These are phyloP conservation scores for Crucibulum laeve DNA, from an alignment of 768 basidiomycete species.

Conservation along the genomic window DNA sequence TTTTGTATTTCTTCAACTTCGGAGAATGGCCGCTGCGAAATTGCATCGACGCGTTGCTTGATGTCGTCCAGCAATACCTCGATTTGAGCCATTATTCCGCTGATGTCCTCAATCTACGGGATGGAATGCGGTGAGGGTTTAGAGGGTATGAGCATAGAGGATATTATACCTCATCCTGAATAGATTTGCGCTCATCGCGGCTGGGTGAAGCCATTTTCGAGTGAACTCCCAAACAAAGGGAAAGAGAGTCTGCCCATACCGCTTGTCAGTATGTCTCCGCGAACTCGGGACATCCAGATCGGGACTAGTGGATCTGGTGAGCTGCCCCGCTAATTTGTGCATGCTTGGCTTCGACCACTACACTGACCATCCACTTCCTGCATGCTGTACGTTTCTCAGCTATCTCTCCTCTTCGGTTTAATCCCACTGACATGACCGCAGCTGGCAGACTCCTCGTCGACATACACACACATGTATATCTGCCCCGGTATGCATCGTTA, in stretches of 20 bases:
- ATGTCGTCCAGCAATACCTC: neutral
- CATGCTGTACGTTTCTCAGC: too few species aligned
- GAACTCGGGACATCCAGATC: constrained; percentile 5
- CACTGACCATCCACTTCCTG: neutral
- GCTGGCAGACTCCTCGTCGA: constrained; percentile 55
- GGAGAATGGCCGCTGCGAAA: too few species aligned
- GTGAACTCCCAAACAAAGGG: neutral
- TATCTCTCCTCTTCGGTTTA: neutral
- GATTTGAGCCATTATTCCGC: neutral
- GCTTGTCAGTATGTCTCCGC: constrained; percentile 10
- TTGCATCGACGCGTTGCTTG: too few species aligned
- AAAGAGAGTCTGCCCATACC: neutral
- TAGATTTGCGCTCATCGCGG: neutral
- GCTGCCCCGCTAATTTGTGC: constrained; percentile 10
- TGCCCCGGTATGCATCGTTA: constrained; percentile 72
- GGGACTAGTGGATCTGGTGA: constrained; percentile 1
- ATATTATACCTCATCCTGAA: neutral
- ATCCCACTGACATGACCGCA: constrained; percentile 10
- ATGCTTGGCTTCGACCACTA: constrained; percentile 9
- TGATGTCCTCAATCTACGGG: too few species aligned
- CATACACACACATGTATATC: constrained; percentile 84
- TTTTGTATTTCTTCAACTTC: too few species aligned
- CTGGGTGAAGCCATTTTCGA: neutral
- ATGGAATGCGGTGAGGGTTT: neutral
- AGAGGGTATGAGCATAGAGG: too few species aligned